Evolutionary conservation across 441 rosid species (phyloP).

Genomic region (Eutrema salsugineum): DNA sequence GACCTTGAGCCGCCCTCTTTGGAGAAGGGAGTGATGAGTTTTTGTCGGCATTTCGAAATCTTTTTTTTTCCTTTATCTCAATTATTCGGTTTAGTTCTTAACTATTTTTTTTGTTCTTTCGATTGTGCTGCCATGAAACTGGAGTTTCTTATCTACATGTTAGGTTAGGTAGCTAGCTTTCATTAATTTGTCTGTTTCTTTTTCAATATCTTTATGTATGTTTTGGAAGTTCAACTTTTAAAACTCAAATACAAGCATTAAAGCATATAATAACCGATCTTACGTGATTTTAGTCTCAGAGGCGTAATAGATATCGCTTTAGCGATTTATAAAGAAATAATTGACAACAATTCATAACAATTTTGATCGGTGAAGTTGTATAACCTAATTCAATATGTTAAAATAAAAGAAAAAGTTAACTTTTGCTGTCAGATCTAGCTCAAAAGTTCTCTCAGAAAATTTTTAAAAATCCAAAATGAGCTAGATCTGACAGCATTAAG

Average conservation of each 20-base stretch:
- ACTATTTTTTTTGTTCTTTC: background rate
- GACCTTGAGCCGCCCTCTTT: slow-evolving; percentile 32
- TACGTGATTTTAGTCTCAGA: too few relatives aligned
- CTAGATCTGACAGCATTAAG: too few relatives aligned
- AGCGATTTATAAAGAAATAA: background rate
- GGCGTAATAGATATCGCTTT: background rate
- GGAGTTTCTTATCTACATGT: slow-evolving; percentile 15
- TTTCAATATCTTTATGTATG: background rate
- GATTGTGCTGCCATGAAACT: slow-evolving; percentile 20
- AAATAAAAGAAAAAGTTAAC: background rate
- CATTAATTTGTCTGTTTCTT: background rate
- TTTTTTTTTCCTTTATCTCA: background rate
- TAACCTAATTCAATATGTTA: background rate
- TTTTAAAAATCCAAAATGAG: background rate
- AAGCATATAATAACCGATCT: background rate
- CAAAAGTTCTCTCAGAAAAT: background rate
- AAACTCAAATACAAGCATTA: background rate
- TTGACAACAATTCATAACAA: background rate
- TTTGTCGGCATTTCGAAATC: background rate
- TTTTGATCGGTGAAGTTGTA: background rate
- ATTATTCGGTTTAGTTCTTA: slow-evolving; percentile 21
- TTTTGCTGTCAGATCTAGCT: background rate
- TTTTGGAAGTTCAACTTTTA: background rate
- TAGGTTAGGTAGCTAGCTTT: slow-evolving; percentile 25
- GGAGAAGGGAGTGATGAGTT: slow-evolving; percentile 9